These are phyloP conservation scores for Dichotomopilus funicola DNA, from an alignment of 2,329 filamentous ascomycete genomes.

Conservation along the genomic window DNA sequence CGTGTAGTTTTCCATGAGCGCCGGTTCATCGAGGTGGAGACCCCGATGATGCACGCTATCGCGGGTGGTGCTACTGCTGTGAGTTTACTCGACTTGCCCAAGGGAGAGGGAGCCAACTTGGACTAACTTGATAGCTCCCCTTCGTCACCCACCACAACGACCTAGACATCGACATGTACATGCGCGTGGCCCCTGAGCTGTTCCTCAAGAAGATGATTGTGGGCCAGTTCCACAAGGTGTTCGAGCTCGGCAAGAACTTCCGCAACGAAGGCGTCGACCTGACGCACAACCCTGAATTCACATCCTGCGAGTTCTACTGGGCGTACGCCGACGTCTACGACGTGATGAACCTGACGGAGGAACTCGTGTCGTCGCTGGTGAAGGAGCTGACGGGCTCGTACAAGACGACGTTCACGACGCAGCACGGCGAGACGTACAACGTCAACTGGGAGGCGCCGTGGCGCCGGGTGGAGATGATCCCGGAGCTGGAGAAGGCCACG, in stretches of 20 bases:
- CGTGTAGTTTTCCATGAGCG: constrained; percentile 63
- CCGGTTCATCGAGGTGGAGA: constrained; percentile 92
- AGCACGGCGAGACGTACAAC: constrained; percentile 76
- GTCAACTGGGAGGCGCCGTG: constrained; percentile 97
- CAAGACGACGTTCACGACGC: constrained; percentile 78
- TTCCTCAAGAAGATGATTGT: constrained; percentile 96
- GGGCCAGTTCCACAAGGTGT: constrained; percentile 88
- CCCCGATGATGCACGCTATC: constrained; percentile 94
- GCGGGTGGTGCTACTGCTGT: constrained; percentile 85
- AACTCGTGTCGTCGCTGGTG: constrained; percentile 83
- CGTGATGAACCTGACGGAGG: constrained; percentile 84
- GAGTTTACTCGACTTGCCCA: not conserved
- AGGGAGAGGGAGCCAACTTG: not conserved
- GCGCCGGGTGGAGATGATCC: constrained; percentile 93
- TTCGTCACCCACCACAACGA: constrained; percentile 97
- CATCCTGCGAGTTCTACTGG: constrained; percentile 94
- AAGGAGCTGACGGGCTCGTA: constrained; percentile 83
- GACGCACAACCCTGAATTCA: constrained; percentile 98
- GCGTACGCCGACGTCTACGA: constrained; percentile 91
- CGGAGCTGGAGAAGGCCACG: constrained; percentile 77
- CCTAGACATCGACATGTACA: constrained; percentile 85
- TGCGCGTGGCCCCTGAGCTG: constrained; percentile 90
- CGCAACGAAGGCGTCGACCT: constrained; percentile 86
- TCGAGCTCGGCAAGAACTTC: constrained; percentile 94
- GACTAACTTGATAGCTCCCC: constrained; percentile 48